Conservation (phyloP, 257 asterid genomes). For the Salvia hispanica region DNA sequence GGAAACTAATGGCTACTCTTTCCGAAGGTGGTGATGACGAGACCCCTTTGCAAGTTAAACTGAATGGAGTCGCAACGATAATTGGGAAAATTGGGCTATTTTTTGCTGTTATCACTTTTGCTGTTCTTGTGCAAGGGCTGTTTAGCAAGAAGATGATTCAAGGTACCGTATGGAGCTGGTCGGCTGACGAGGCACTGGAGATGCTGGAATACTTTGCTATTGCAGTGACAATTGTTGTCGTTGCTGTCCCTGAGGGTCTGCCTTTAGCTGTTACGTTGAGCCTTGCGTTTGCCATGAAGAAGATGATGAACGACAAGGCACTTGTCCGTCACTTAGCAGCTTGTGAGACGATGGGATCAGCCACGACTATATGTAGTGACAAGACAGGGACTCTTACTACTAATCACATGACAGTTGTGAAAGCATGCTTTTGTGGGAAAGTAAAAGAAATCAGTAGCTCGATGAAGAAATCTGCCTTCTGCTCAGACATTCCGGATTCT, state of each 20-base stretch:
- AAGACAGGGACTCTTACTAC: slow-evolving; percentile 92
- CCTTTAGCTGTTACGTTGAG: slow-evolving; percentile 93
- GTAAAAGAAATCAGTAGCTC: slow-evolving; percentile 49
- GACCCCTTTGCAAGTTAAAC: slow-evolving; percentile 87
- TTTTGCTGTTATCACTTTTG: slow-evolving; percentile 85
- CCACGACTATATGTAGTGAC: slow-evolving; percentile 92
- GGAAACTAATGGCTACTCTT: slow-evolving; percentile 87
- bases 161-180: slow-evolving; percentile 66
- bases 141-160: slow-evolving; percentile 55
- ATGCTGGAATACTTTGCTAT: slow-evolving; percentile 88
- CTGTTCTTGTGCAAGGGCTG: slow-evolving; percentile 78
- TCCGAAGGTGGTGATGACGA: slow-evolving; percentile 94
- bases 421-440: slow-evolving; percentile 64
- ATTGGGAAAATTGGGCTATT: slow-evolving; percentile 86
- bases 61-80: slow-evolving; percentile 88
- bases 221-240: slow-evolving; percentile 94
- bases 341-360: slow-evolving; percentile 97
- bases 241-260: slow-evolving; percentile 95
- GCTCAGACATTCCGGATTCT: slow-evolving; percentile 58
- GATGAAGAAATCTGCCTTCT: slow-evolving; percentile 42
- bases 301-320: slow-evolving; percentile 95
- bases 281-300: slow-evolving; percentile 95
- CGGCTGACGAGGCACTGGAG: slow-evolving; percentile 75
- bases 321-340: slow-evolving; percentile 93
- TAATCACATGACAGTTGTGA: slow-evolving; percentile 84